Percentiles rank a stretch among this genome's conserved stretches.
Conservation (phyloP, 345 rosid species). For the Eucalyptus regnans region DNA sequence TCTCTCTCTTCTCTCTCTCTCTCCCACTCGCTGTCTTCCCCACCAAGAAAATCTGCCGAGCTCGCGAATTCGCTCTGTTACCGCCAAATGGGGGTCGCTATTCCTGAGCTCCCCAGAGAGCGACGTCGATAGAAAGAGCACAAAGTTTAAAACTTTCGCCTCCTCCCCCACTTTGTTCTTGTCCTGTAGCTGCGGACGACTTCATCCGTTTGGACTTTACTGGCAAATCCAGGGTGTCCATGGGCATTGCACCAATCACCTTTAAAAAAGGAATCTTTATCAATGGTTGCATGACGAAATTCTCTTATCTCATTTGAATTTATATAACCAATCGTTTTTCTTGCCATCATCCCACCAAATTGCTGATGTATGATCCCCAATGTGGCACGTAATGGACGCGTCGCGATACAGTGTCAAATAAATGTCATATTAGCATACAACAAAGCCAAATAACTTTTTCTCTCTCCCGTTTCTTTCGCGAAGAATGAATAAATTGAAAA, state of each 20-base stretch:
- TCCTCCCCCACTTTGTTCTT: neutral
- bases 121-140: neutral
- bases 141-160: neutral
- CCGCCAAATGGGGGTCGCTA: neutral
- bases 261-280: neutral
- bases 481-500: too few species aligned
- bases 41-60: neutral
- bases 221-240: neutral
- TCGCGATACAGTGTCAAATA: too few species aligned
- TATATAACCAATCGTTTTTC: neutral
- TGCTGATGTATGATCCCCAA: neutral
- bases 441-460: too few species aligned
- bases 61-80: neutral
- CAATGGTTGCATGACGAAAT: neutral
- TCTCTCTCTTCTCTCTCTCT: too few species aligned
- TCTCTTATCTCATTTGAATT: neutral
- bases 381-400: neutral
- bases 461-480: rapidly evolving
- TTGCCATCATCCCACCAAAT: neutral
- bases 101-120: neutral
- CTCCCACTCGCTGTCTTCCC: neutral
- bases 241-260: neutral
- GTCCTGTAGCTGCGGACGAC: neutral
- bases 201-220: neutral
- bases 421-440: neutral